Conservation (phyloP, 108 stramenopile genomes). For the Cyclotella sp. region DNA sequence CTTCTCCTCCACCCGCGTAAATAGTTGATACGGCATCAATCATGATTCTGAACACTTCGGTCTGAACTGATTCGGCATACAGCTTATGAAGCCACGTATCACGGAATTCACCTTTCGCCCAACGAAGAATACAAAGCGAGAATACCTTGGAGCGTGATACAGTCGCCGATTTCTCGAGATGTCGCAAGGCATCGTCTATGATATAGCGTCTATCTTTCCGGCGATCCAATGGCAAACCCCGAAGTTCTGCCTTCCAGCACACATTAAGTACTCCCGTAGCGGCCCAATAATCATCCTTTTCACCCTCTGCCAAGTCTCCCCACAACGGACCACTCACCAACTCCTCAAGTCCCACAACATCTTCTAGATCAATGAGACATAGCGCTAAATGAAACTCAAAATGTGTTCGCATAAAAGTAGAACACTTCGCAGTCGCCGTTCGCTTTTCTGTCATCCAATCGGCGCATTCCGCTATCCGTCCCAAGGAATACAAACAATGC, state of each 20-base stretch:
- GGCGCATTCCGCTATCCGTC: background rate
- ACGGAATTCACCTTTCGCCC: background rate
- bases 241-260: background rate
- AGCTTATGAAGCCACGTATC: background rate
- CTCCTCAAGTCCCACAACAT: background rate
- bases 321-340: background rate
- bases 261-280: conserved; percentile 1
- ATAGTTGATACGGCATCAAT: background rate
- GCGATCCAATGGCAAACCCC: background rate
- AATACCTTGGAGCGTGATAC: background rate
- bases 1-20: background rate
- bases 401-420: background rate
- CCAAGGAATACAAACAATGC: conserved; percentile 2
- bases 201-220: background rate
- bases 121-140: background rate
- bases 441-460: background rate
- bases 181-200: background rate
- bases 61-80: background rate
- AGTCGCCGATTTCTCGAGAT: background rate
- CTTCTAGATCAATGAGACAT: background rate
- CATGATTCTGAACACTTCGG: background rate
- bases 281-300: background rate
- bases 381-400: background rate
- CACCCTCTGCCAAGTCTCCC: background rate
- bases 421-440: background rate